A percentile compares a stretch with the other conserved stretches of the same genome.
Evolutionary conservation across 441 rosid genomes (phyloP).

Genomic region (Francoa sonchifolia): DNA sequence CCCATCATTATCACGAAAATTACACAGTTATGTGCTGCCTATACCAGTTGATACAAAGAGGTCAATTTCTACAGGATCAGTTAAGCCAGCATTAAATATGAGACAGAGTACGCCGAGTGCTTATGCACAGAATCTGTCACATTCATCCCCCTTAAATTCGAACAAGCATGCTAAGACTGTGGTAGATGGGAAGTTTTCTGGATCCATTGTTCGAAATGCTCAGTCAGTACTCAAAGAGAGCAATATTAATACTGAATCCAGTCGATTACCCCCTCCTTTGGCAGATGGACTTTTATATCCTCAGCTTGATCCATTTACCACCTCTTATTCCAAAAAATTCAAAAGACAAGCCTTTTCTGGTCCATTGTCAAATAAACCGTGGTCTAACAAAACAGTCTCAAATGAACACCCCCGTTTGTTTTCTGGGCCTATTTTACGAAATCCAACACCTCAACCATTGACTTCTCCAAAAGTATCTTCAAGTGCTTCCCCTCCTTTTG

Average conservation of each 20-base stretch:
- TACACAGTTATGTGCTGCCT: constrained; percentile 56
- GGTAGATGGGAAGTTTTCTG: constrained; percentile 32
- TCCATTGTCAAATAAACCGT: constrained; percentile 35
- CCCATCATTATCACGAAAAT: constrained; percentile 34
- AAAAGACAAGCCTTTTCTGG: constrained; percentile 55
- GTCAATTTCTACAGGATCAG: constrained; percentile 24
- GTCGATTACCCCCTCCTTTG: constrained; percentile 35
- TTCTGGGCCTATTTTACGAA: constrained; percentile 63
- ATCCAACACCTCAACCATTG: constrained; percentile 29
- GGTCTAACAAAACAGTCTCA: constrained; percentile 25
- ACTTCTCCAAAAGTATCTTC: constrained; percentile 38
- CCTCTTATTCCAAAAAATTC: constrained; percentile 21
- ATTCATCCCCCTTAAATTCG: constrained; percentile 45
- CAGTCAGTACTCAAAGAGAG: constrained; percentile 46
- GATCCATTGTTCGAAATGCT: constrained; percentile 20
- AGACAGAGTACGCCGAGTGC: constrained; percentile 20
- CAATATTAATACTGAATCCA: constrained; percentile 25
- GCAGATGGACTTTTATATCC: constrained; percentile 37
- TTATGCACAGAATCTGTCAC: constrained; percentile 24
- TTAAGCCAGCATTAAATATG: constrained; percentile 13
- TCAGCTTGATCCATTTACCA: constrained; percentile 16
- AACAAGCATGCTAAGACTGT: constrained; percentile 14
- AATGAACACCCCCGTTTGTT: constrained; percentile 32
- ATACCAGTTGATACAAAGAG: constrained; percentile 46
- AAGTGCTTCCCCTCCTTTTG: constrained; percentile 36